Percentiles rank a stretch among this genome's conserved stretches.
phyloP scores from a whole-genome alignment of 192 early-diverging fungal species.

The Entomortierella parvispora region DNA sequence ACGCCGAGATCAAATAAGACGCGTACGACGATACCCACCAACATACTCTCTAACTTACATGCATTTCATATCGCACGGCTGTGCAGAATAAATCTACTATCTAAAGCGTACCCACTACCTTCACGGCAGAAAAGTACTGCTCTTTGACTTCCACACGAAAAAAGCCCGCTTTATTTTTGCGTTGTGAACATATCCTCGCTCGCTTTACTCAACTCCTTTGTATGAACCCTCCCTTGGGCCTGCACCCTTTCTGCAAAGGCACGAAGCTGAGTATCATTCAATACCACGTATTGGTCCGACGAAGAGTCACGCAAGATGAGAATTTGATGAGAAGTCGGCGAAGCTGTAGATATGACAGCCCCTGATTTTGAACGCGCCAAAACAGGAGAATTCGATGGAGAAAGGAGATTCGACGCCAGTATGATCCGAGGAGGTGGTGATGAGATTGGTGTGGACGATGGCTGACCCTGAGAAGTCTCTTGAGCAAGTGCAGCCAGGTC shows the following conservation, averaged over 20 bases:
- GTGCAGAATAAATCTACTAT: too few relatives aligned
- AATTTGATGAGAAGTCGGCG: slow-evolving; percentile 6
- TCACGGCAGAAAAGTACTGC: too few relatives aligned
- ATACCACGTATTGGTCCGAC: slow-evolving; percentile 30
- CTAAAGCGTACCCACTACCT: too few relatives aligned
- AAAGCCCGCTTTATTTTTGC: too few relatives aligned
- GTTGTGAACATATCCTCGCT: slow-evolving; percentile 23
- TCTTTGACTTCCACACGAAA: too few relatives aligned
- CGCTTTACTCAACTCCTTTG: slow-evolving; percentile 19
- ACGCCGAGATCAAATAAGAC: slow-evolving; percentile 50
- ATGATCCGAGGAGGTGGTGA: slow-evolving; percentile 16
- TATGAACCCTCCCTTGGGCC: slow-evolving; percentile 15
- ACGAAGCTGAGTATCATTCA: slow-evolving; percentile 10
- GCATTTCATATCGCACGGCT: too few relatives aligned
- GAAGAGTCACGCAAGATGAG: slow-evolving; percentile 18
- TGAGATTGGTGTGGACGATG: background rate
- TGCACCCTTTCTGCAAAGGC: slow-evolving; percentile 15
- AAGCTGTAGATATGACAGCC: background rate
- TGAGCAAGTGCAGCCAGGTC: slow-evolving; percentile 28
- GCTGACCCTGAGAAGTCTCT: background rate
- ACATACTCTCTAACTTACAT: background rate
- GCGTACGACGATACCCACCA: too few relatives aligned
- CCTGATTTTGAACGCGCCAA: background rate
- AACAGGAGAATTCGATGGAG: background rate
- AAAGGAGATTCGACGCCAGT: slow-evolving; percentile 18